A percentile compares a stretch with the other conserved stretches of the same genome.
Conservation (phyloP, 176 grass and related monocot genomes). For the Aegilops bicornis region DNA sequence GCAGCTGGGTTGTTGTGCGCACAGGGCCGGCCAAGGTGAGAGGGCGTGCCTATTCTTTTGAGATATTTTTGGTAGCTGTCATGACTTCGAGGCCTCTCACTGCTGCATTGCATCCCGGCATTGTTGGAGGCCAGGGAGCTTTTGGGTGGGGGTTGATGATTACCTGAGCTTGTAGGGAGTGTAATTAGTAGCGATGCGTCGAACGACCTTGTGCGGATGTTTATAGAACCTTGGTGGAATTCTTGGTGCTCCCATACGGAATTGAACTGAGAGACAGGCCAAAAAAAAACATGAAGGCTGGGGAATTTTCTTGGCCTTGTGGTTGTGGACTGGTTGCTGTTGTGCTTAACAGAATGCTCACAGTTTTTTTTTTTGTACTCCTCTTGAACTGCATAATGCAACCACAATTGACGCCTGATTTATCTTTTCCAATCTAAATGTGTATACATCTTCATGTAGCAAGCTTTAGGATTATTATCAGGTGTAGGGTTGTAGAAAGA, state of each 20-base stretch:
- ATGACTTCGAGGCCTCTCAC: slow-evolving; percentile 28
- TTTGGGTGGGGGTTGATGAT: slow-evolving; percentile 14
- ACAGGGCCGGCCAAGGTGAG: slow-evolving; percentile 34
- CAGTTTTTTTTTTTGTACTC: background rate
- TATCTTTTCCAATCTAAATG: no score
- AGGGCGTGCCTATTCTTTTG: slow-evolving; percentile 29
- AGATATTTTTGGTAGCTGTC: slow-evolving; percentile 33
- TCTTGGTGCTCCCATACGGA: slow-evolving; percentile 39
- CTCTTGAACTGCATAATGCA: no score
- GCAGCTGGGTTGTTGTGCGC: slow-evolving; percentile 19
- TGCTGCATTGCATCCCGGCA: background rate
- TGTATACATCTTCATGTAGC: no score
- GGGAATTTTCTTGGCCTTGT: slow-evolving; percentile 29
- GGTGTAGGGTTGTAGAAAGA: no score
- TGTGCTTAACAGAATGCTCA: slow-evolving; percentile 31
- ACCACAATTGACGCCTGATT: no score
- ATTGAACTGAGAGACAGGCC: background rate
- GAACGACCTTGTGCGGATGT: slow-evolving; percentile 43
- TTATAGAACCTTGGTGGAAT: slow-evolving; percentile 46
- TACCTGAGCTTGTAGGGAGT: slow-evolving; percentile 38
- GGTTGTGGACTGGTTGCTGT: slow-evolving; percentile 22
- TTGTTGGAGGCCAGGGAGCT: slow-evolving; percentile 32
- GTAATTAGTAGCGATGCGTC: slow-evolving; percentile 54
- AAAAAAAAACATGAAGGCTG: background rate
- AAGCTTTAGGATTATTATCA: no score